phyloP scores from a whole-genome alignment of 108 stramenopile species.

The Tribonema minus region DNA sequence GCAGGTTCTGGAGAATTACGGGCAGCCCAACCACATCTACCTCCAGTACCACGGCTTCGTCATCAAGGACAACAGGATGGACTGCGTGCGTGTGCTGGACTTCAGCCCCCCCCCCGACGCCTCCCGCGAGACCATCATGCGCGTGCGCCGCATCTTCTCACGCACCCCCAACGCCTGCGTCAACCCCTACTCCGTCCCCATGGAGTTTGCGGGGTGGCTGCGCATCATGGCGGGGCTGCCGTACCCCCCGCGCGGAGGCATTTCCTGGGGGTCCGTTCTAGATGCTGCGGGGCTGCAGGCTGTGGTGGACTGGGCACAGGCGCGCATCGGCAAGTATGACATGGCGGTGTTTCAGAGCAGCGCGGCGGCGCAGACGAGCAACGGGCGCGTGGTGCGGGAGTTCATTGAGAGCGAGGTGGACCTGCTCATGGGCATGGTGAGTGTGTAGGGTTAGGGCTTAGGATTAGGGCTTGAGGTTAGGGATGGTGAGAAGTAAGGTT shows the following conservation, averaged over 20 bases:
- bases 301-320: background rate
- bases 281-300: background rate
- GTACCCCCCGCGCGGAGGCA: background rate
- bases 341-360: background rate
- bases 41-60: conserved; percentile 69
- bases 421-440: background rate
- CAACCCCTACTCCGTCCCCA: background rate
- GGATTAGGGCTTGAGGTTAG: too few species aligned
- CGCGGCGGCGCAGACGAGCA: background rate
- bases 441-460: too few species aligned
- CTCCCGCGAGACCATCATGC: background rate
- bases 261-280: background rate
- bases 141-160: background rate
- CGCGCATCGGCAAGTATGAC: background rate
- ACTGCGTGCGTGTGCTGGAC: conserved; percentile 57
- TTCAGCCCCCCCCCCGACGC: background rate
- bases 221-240: background rate
- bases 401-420: background rate
- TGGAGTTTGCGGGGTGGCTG: background rate
- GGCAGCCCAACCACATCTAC: conserved; percentile 69
- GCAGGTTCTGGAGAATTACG: conserved; percentile 64
- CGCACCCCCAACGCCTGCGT: background rate
- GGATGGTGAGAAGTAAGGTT: too few species aligned
- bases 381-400: background rate
- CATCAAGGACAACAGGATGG: conserved; percentile 55